These are phyloP conservation scores for Kwoniella dendrophila DNA, from an alignment of 768 basidiomycete species.

Conservation along the genomic window DNA sequence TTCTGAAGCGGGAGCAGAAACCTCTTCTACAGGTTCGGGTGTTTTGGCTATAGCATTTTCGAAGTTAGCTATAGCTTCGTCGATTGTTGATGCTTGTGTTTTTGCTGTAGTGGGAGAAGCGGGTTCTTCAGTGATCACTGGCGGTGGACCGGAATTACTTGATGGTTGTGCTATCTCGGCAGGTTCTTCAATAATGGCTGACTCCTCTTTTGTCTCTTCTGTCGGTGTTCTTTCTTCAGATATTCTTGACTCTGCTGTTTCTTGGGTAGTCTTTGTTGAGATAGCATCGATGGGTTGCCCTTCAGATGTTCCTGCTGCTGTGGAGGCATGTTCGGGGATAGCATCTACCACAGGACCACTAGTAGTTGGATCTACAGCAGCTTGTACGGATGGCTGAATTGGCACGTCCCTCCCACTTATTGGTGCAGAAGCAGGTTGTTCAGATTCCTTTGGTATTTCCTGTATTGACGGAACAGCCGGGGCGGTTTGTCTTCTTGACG, in stretches of 20 bases:
- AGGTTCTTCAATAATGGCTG: slow-evolving; percentile 12
- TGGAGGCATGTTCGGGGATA: background rate
- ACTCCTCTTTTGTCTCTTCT: background rate
- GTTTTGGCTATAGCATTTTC: slow-evolving; percentile 37
- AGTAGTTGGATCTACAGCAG: slow-evolving; percentile 3
- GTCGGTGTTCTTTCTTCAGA: background rate
- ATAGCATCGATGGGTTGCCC: background rate
- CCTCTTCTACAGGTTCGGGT: slow-evolving; percentile 15
- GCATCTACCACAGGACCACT: background rate
- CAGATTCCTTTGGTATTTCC: background rate
- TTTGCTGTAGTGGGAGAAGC: background rate
- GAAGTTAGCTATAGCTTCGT: slow-evolving; percentile 48
- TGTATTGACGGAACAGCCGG: slow-evolving; percentile 6
- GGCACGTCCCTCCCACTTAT: background rate
- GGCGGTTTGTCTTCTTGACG: slow-evolving; percentile 5
- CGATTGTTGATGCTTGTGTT: slow-evolving; percentile 36
- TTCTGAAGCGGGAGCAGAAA: background rate
- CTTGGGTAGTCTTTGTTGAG: background rate
- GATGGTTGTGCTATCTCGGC: background rate
- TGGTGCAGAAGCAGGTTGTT: background rate
- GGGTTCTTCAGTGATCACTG: background rate
- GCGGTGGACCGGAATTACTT: slow-evolving; percentile 1
- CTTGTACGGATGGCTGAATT: background rate
- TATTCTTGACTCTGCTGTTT: too few relatives aligned
- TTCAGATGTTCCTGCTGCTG: too few relatives aligned